These are phyloP conservation scores for Ganoderma lucidum DNA, from an alignment of 1,284 basidiomycete species.

Conservation along the genomic window DNA sequence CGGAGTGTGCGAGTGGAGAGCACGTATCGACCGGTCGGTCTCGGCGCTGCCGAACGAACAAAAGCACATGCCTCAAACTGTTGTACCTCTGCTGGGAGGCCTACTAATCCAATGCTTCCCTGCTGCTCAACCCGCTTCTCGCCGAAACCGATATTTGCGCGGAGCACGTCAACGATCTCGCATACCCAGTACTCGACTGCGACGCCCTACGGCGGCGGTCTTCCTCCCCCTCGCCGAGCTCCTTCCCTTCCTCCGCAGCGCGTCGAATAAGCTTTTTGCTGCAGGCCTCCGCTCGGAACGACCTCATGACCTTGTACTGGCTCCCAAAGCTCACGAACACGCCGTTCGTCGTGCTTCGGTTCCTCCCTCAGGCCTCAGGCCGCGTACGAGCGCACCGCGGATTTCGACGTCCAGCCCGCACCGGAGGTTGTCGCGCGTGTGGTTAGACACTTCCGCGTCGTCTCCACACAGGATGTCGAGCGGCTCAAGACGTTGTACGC, in stretches of 20 bases:
- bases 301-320: slow-evolving; percentile 52
- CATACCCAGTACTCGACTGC: neutral
- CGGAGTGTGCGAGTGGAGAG: neutral
- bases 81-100: slow-evolving; percentile 49
- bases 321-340: slow-evolving; percentile 47
- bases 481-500: slow-evolving; percentile 28
- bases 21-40: slow-evolving; percentile 40
- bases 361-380: slow-evolving; percentile 46
- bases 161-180: slow-evolving; percentile 12
- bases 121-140: slow-evolving; percentile 2
- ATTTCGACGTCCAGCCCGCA: slow-evolving; percentile 45
- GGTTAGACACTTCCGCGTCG: slow-evolving; percentile 54
- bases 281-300: slow-evolving; percentile 50
- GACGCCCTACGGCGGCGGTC: slow-evolving; percentile 26
- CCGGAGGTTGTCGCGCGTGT: slow-evolving; percentile 54
- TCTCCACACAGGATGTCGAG: slow-evolving; percentile 32
- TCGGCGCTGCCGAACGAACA: slow-evolving; percentile 37
- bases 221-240: slow-evolving; percentile 40
- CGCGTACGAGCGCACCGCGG: slow-evolving; percentile 49
- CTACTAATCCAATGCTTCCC: neutral
- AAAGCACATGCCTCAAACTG: slow-evolving; percentile 32
- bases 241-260: slow-evolving; percentile 46
- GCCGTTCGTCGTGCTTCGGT: slow-evolving; percentile 48
- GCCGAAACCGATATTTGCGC: neutral
- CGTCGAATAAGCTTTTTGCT: slow-evolving; percentile 45